phyloP scores from a whole-genome alignment of 1,284 basidiomycete genomes.

The Schizopora paradoxa region DNA sequence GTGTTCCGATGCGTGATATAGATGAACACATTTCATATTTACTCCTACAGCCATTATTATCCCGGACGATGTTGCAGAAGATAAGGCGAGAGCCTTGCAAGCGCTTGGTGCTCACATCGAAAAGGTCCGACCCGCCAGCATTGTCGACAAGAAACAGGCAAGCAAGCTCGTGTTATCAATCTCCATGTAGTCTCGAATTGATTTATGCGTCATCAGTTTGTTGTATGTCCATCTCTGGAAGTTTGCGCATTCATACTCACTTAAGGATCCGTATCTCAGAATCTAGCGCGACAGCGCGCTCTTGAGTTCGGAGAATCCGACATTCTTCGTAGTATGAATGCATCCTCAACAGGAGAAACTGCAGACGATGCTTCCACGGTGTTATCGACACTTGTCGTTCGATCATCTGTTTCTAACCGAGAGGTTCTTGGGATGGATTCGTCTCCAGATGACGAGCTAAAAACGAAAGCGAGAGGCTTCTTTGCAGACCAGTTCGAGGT shows the following conservation, averaged over 20 bases:
- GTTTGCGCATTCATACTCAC: too few species aligned
- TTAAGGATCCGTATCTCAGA: too few species aligned
- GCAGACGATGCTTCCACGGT: constrained; percentile 25
- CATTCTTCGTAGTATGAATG: constrained; percentile 25
- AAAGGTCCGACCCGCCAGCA: constrained; percentile 81
- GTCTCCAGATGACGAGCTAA: constrained; percentile 36
- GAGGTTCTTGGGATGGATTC: constrained; percentile 37
- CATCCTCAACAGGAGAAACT: constrained; percentile 25
- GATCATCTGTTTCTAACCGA: constrained; percentile 41
- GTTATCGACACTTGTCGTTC: constrained; percentile 50
- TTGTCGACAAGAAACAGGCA: constrained; percentile 92
- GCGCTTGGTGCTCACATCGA: constrained; percentile 87
- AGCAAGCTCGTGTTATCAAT: constrained; percentile 30
- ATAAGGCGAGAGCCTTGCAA: constrained; percentile 82
- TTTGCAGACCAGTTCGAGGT: constrained; percentile 97
- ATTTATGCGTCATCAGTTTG: constrained; percentile 44
- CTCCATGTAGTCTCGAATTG: neutral
- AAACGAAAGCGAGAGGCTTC: constrained; percentile 59
- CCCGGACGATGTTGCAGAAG: constrained; percentile 90
- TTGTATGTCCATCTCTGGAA: constrained; percentile 24
- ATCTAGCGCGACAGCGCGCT: constrained; percentile 76
- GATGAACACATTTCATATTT: neutral
- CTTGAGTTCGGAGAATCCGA: constrained; percentile 59
- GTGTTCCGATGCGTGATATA: constrained; percentile 9
- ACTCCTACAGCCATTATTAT: constrained; percentile 71